Conservation (phyloP, 768 basidiomycete species). For the Chiua virens region DNA sequence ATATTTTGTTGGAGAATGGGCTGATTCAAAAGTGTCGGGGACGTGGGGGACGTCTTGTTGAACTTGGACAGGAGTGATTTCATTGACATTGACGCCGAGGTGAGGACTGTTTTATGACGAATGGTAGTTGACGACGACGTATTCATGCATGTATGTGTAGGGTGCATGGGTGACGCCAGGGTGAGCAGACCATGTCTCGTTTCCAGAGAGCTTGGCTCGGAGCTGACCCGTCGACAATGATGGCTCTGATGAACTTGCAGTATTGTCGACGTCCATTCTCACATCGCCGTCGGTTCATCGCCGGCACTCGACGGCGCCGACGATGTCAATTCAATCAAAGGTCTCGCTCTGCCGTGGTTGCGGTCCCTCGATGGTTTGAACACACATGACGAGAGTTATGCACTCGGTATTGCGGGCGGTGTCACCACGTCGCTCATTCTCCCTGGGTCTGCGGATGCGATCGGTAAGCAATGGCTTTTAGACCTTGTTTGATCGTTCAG, state of each 20-base stretch:
- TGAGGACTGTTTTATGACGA: not conserved
- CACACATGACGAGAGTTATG: conserved; percentile 66
- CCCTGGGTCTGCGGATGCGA: conserved; percentile 65
- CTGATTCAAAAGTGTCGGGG: conserved; percentile 58
- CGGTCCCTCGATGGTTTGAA: conserved; percentile 73
- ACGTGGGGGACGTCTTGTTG: conserved; percentile 1
- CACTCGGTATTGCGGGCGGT: conserved; percentile 61
- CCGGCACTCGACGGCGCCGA: conserved; percentile 42
- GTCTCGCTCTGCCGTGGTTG: conserved; percentile 53
- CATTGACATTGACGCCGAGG: conserved; percentile 44
- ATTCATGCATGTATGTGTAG: conserved; percentile 9
- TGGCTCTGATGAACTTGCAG: conserved; percentile 17
- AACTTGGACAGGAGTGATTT: conserved; percentile 14
- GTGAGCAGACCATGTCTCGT: conserved; percentile 8
- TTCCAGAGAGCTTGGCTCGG: not conserved
- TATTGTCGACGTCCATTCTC: conserved; percentile 59
- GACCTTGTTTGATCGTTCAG: not conserved
- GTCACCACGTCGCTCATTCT: conserved; percentile 76
- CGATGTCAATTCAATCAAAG: conserved; percentile 56
- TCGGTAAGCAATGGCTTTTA: conserved; percentile 39
- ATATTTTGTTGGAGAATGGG: conserved; percentile 63
- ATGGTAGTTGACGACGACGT: too few relatives aligned
- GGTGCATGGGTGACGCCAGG: conserved; percentile 70
- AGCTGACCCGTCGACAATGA: not conserved
- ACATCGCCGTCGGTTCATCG: conserved; percentile 44